phyloP scores from a whole-genome alignment of 129 eudicot species.

The Dittrichia graveolens region DNA sequence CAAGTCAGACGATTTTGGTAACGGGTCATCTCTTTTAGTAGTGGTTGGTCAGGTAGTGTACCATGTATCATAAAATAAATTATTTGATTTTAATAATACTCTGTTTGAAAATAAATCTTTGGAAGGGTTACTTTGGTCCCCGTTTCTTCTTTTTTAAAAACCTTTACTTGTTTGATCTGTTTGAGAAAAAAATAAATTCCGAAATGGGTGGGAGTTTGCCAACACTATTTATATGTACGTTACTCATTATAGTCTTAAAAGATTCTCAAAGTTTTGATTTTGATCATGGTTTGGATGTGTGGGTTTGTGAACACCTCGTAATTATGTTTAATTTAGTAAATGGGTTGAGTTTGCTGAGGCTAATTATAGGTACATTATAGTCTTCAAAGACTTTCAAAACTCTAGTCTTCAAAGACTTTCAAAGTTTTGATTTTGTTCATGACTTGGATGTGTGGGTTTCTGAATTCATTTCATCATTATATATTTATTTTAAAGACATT shows the following conservation, averaged over 20 bases:
- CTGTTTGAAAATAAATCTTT: no score
- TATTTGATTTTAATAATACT: no score
- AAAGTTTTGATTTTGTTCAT: background rate
- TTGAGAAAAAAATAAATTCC: no score
- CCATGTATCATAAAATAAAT: no score
- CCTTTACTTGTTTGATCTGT: no score
- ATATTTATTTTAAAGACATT: conserved; percentile 23
- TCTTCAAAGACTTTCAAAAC: background rate
- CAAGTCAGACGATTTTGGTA: background rate
- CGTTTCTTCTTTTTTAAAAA: no score
- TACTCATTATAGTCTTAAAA: background rate
- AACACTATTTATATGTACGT: no score
- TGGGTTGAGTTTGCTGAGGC: no score
- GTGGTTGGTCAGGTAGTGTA: no score
- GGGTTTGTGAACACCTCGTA: background rate
- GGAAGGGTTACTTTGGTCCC: no score
- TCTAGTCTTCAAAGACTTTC: background rate
- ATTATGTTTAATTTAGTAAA: background rate
- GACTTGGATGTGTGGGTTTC: background rate
- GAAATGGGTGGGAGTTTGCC: no score
- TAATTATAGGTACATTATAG: background rate
- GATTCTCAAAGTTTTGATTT: background rate
- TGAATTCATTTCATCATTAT: background rate
- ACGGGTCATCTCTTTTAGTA: background rate
- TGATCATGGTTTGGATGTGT: conserved; percentile 2